These are phyloP conservation scores for Penicillium janthinellum DNA, from an alignment of 2,329 filamentous ascomycete species.

Conservation along the genomic window DNA sequence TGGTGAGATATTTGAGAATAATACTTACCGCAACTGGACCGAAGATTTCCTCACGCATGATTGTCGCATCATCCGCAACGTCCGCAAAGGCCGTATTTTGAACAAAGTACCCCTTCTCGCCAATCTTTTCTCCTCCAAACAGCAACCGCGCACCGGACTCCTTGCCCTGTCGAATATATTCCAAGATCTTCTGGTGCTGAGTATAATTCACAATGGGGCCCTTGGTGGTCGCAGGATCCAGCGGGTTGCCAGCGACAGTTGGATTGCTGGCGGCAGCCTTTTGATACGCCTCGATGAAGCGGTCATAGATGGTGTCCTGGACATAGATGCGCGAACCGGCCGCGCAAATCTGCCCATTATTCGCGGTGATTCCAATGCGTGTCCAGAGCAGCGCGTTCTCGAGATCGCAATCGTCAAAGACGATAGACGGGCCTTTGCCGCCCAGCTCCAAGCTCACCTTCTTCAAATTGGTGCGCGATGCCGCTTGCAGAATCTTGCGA, in stretches of 20 bases:
- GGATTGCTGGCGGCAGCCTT: constrained; percentile 58
- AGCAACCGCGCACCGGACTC: constrained; percentile 23
- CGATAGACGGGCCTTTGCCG: constrained; percentile 37
- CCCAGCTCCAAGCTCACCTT: constrained; percentile 39
- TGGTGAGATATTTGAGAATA: not conserved
- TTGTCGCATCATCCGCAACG: constrained; percentile 50
- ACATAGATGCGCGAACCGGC: constrained; percentile 39
- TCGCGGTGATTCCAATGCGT: constrained; percentile 31
- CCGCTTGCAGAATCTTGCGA: constrained; percentile 31
- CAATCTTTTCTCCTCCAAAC: constrained; percentile 27
- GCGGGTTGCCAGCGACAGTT: constrained; percentile 23
- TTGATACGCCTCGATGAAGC: constrained; percentile 38
- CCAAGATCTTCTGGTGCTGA: constrained; percentile 28
- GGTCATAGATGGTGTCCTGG: constrained; percentile 35
- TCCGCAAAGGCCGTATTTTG: constrained; percentile 60
- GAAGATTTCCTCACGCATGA: constrained; percentile 60
- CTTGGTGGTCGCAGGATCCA: constrained; percentile 26
- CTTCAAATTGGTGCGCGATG: constrained; percentile 37
- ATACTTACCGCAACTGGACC: constrained; percentile 54
- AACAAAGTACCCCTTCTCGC: constrained; percentile 61
- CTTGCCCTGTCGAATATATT: constrained; percentile 28
- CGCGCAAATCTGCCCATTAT: constrained; percentile 38
- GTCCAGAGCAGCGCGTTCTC: constrained; percentile 36
- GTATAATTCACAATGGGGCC: constrained; percentile 25
- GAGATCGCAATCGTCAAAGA: constrained; percentile 40